phyloP scores from a whole-genome alignment of 1,284 basidiomycete species.

The Apiotrichum akiyoshidainum region DNA sequence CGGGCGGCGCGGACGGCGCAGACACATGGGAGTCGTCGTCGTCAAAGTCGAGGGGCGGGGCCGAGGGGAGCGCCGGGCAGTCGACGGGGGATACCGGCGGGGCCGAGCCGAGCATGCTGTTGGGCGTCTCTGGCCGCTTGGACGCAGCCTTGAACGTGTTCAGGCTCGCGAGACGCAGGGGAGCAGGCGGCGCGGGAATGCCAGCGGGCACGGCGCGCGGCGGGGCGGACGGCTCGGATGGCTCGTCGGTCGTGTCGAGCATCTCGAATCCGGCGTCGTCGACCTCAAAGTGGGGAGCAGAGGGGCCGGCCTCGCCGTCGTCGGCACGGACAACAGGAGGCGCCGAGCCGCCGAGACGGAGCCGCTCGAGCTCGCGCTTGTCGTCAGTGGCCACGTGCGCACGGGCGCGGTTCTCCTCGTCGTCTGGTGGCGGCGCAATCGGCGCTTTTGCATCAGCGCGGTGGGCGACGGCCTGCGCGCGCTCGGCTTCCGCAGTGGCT shows the following conservation, averaged over 20 bases:
- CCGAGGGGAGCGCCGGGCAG: background rate
- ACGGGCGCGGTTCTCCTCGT: slow-evolving; percentile 16
- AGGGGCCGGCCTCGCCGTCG: slow-evolving; percentile 13
- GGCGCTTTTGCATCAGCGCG: slow-evolving; percentile 40
- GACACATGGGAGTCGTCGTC: too few relatives aligned
- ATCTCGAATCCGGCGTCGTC: slow-evolving; percentile 48
- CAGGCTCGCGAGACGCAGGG: slow-evolving; percentile 15
- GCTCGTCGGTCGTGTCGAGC: slow-evolving; percentile 2
- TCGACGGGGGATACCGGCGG: slow-evolving; percentile 14
- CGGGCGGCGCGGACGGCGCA: slow-evolving; percentile 18
- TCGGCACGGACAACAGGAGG: slow-evolving; percentile 30
- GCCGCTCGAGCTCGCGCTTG: slow-evolving; percentile 44
- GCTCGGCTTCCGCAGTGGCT: slow-evolving; percentile 45
- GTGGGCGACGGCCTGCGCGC: slow-evolving; percentile 40
- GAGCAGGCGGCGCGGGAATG: slow-evolving; percentile 24
- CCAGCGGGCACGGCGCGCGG: background rate
- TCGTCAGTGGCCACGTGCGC: slow-evolving; percentile 50
- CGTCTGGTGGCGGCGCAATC: slow-evolving; percentile 10
- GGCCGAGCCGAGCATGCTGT: slow-evolving; percentile 25
- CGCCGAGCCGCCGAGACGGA: slow-evolving; percentile 42
- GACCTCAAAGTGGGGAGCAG: slow-evolving; percentile 44
- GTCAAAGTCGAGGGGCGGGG: slow-evolving; percentile 1
- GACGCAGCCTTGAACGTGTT: slow-evolving; percentile 2
- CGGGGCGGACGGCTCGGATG: background rate
- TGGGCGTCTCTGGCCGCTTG: background rate